Evolutionary conservation across 2,329 filamentous ascomycete genomes (phyloP).

Genomic region (Colletotrichum plurivorum): DNA sequence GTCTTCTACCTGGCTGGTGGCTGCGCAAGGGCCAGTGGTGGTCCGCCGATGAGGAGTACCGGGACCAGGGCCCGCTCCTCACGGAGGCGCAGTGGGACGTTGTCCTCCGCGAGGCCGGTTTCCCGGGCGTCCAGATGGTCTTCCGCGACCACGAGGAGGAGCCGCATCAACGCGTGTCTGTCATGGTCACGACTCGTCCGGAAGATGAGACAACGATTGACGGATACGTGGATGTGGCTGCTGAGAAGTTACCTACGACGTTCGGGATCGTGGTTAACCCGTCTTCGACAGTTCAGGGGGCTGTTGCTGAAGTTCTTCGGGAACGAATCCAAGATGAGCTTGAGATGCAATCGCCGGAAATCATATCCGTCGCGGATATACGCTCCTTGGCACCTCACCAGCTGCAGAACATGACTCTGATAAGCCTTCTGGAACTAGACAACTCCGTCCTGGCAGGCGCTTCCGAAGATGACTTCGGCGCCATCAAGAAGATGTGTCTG

Average conservation of each 20-base stretch:
- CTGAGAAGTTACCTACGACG: not conserved
- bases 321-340: no score
- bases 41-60: constrained; percentile 41
- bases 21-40: constrained; percentile 39
- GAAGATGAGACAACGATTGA: not conserved
- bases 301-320: no score
- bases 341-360: no score
- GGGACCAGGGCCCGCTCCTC: constrained; percentile 44
- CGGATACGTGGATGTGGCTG: not conserved
- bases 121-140: constrained; percentile 44
- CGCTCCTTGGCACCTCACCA: no score
- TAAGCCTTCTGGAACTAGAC: no score
- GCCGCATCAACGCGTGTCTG: constrained; percentile 12
- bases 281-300: no score
- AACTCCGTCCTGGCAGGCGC: no score
- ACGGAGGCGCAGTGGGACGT: constrained; percentile 43
- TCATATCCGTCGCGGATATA: no score
- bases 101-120: constrained; percentile 44
- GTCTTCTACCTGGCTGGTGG: constrained; percentile 55
- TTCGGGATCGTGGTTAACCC: no score
- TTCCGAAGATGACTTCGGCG: no score
- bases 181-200: not conserved
- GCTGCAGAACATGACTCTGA: no score
- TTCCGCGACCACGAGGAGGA: constrained; percentile 42
- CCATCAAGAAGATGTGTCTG: no score